A percentile compares a stretch with the other conserved stretches of the same genome.
These are phyloP conservation scores for Aspergillus sparsus DNA, from an alignment of 495 filamentous ascomycete genomes.

Conservation along the genomic window DNA sequence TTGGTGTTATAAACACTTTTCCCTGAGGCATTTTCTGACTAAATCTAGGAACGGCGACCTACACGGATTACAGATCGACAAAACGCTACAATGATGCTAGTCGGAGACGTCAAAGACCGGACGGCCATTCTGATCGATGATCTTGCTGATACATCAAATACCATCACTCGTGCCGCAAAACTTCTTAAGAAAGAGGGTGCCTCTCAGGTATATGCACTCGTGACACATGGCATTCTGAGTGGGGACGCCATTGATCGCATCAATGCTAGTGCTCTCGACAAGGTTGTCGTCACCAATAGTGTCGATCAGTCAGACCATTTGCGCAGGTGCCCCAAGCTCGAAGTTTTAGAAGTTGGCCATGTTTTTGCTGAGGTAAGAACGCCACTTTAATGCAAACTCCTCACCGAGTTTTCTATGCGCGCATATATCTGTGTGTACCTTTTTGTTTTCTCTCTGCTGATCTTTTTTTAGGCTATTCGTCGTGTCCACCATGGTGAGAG, in stretches of 20 bases:
- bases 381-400: not conserved
- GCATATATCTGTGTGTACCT: too few species aligned
- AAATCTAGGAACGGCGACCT: conserved; percentile 83
- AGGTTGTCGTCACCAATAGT: conserved; percentile 90
- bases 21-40: conserved; percentile 22
- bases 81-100: conserved; percentile 98
- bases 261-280: conserved; percentile 86
- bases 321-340: conserved; percentile 76
- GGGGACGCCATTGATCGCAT: conserved; percentile 94
- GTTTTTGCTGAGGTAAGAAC: conserved; percentile 83
- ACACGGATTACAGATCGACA: conserved; percentile 90
- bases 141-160: conserved; percentile 93
- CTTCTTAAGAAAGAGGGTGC: conserved; percentile 93
- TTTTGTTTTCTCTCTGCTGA: conserved; percentile 21
- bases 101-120: conserved; percentile 79
- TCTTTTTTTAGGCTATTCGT: conserved; percentile 71
- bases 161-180: conserved; percentile 95
- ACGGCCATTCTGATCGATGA: conserved; percentile 92
- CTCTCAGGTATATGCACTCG: conserved; percentile 78
- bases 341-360: conserved; percentile 86
- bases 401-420: conserved; percentile 13
- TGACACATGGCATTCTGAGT: conserved; percentile 92
- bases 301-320: conserved; percentile 85
- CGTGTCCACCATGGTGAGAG: conserved; percentile 97
- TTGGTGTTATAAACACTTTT: conserved; percentile 44